Base-by-base conservation (phyloP, 225 moss, liverwort and hornwort genomes). In the Sphagnum contortum region DNA sequence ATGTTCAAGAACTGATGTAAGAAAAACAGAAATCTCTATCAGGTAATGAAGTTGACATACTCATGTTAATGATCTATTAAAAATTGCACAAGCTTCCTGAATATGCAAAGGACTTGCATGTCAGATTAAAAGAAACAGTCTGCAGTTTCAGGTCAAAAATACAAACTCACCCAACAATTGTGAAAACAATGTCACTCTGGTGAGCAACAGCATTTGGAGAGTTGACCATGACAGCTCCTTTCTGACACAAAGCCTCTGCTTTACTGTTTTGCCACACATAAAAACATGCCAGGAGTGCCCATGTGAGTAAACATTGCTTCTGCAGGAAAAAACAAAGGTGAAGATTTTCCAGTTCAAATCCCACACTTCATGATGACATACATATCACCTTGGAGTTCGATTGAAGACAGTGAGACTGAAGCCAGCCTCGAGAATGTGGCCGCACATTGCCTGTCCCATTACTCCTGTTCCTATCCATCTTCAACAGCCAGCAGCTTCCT, bases 381-480 rank as follows among this genome's bases (percentile, higher is more conserved):
- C 59, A 59, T 64, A 69, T 58, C 63, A 92, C 92, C 92, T 96
- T 57, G 90, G 75, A 62, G 90, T 92, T 68, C 92, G 86, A 78
- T 90, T 92, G 70, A 79, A 92, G 62, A 96, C 88, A 65, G 85
- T 80, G 48, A 96, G 80, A 67, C 81, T 76, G 66, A 82, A 96
- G 69, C 95, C 95, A 62, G 95, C 88, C 13, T 84, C 85, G 64
- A 90, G 81, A 69, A 96, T 88, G 69, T 92, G 95, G 68, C 90
- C 88, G 73, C 90, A 92, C 95, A 92, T 96, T 44, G 88, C 92
- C 76, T 92, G 81, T 49, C 95, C 95, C 90, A 96, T 96, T 48
- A 96, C 95, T 64, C 95, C 92, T 58, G 95, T 90, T 12, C 95
- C 95, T 64, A 96, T 90, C 95, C 92, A 96, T 74, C 95, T 95